Evolutionary conservation across 2,329 filamentous ascomycete species (phyloP), one percentile per base, ranked within the genome.

Genomic region (Cladorrhinum sp.): DNA sequence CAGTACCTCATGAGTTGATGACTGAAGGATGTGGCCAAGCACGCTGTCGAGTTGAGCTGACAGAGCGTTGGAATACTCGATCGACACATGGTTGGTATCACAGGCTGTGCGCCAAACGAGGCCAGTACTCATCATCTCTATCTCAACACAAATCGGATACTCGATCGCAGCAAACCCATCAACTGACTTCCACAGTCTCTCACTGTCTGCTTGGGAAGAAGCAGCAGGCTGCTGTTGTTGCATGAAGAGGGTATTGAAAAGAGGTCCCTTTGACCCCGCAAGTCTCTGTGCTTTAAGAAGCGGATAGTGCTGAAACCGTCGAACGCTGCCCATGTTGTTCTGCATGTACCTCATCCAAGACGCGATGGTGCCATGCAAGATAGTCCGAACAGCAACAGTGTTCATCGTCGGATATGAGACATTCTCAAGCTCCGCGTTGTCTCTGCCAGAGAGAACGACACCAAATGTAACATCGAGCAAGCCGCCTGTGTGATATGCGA

Each of bases 401-500:
- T 96, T 97, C 90, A 97, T 96, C 0, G 90, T 91, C 0, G 93
- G 93, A 68, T 96, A 97, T 70, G 93, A 80, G 12, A 93, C 74
- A 24, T 83, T 73, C 49, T 89, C 83, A 0, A 85, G 83, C 16
- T 84, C 81, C 50, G 90, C 87, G 9, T 85, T 86, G 59, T 95
- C 91, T n/a, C 93, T 84, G 16, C 93, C 93, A 0, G 92, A 92
- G 12, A 96, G 78, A 1, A 97, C 88, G 0, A 91, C 84, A 0
- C 93, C 93, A 69, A 95, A 96, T 0, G 86, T 81, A 3, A 96
- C 83, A 65, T 96, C 92, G 0, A 96, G 80, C 0, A 82, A 83
- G 2, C 79, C 75, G 2, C 79, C 75, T 1, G 83, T 79, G 51
- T 85, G 79, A 0, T 83, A 81, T 1, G 91, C 86, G 1, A 96